phyloP scores from a whole-genome alignment of 805 yeast species.

The Metschnikowia kofuensis region DNA sequence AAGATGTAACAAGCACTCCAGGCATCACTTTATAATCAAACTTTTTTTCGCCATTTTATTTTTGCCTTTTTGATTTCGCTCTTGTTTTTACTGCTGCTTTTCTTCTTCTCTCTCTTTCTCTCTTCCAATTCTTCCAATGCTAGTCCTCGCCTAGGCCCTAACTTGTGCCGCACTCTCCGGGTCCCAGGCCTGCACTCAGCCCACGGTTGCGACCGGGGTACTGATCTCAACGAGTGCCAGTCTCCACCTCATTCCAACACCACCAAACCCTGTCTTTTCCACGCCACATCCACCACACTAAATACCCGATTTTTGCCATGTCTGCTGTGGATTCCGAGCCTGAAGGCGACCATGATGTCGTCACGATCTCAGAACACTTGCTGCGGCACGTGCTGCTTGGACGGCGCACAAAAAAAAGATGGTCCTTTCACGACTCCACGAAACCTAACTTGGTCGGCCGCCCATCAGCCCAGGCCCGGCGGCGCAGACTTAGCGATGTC shows the following conservation, averaged over 20 bases:
- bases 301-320: constrained; percentile 1
- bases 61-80: no score
- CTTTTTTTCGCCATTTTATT: no score
- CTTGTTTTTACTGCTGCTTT: no score
- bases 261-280: neutral
- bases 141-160: no score
- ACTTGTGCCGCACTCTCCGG: no score
- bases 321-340: constrained; percentile 31
- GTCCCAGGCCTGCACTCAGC: no score
- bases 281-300: neutral
- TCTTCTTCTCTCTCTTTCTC: no score
- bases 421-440: constrained; percentile 41
- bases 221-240: neutral
- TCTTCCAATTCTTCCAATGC: no score
- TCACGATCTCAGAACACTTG: constrained; percentile 34
- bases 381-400: constrained; percentile 27
- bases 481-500: constrained; percentile 39
- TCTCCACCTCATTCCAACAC: neutral
- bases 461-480: constrained; percentile 25
- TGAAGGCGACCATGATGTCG: constrained; percentile 32
- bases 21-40: no score
- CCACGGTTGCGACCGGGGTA: neutral
- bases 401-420: constrained; percentile 37
- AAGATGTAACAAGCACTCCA: no score
- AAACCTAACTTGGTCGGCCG: constrained; percentile 38